Evolutionary conservation across 495 filamentous ascomycete genomes (phyloP), one percentile per base, ranked within the genome.

Genomic region (Podospora pseudoanserina): DNA sequence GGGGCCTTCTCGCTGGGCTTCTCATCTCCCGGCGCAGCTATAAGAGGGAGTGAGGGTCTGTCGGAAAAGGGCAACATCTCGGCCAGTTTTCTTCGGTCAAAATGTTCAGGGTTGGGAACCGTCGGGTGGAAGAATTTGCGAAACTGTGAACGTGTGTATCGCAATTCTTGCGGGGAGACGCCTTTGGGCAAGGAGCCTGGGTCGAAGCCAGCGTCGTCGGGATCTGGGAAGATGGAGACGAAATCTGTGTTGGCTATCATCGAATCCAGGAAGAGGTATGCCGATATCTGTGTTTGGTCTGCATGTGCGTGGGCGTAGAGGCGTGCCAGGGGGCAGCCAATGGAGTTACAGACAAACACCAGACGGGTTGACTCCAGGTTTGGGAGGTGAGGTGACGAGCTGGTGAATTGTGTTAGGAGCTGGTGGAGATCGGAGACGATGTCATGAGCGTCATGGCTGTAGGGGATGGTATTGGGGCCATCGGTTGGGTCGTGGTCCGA

Each of bases 161-260:
- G 78, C 56, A 90, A 72, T 13, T 79, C 77, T 6, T 83, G 80
- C 27, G 79, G 70, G 1, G 81, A 79, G 18, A 86, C 75, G 53
- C 78, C 85, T 0, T 72, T 60, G 0, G 83, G 84, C 0, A 89
- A 73, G 0, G 67, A 61, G 0, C 64, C 59, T 0, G 76, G 71
- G 64, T 86, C 78, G 69, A 89, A 89, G 6, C 39, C 76, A 6
- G 78, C 69, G 0, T 74, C 75, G 68, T 87, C 84, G 3, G 88
- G 88, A 69, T 91, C 83, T 0, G 87, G 88, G 72, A 85, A 88
- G 15, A 88, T 68, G 6, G 84, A 86, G 3, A 86, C 80, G 59
- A 86, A 87, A 69, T 90, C 83, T 3, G 80, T 81, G 73, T 88
- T 88, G 13, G 86, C 84, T 71, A 90, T 84, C 74, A 87, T 85